Evolutionary conservation across 208 protist species (phyloP), one percentile per base, ranked within the genome.

Genomic region (Acanthamoeba triangularis): DNA sequence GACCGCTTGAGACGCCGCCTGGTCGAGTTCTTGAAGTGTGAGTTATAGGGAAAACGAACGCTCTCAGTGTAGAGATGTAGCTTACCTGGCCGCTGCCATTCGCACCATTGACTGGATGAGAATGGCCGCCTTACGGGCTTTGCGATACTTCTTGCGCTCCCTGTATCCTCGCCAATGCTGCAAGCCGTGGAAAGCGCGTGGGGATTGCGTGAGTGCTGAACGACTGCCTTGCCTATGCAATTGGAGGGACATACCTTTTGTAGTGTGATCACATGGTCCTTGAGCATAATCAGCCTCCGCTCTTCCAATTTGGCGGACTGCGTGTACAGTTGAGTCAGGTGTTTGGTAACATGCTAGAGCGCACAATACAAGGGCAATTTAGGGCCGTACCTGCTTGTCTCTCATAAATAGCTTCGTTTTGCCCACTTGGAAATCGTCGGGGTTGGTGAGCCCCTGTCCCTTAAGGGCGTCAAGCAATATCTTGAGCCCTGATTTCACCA

Each of bases 391-490:
- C 72, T 52, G 72, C 35, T 80, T 80, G 72, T 49, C 72, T 35
- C 72, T 41, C 72, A 80, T 69, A 61, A 93, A 93, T 0, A 93
- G 13, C 44, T 93, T 93, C 5, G 52, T 52, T n/a, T 93, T 93
- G 33, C 88, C 88, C 33, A 93, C n/a, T 25, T 93, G 88, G 14
- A 93, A 33, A 14, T 93, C 88, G 25, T 74, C 30, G 37, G 30
- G 23, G 37, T 18, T 52, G 72, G 41, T 80, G 13, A 80, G 41
- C 3, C 23, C 37, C 72, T 52, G 72, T 13, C 8, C 23, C 52
- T 63, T 90, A 2, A 90, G 82, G 11, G 23, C 33, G 25, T 30
- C 82, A 4, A 90, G 54, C 44, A 90, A 23, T 5, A 56, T 25
- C 11, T 63, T 90, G 37, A 80, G 6, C 1, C 35, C 33, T 16